phyloP scores from a whole-genome alignment of 768 basidiomycete genomes.

The Boletus reticulatus region DNA sequence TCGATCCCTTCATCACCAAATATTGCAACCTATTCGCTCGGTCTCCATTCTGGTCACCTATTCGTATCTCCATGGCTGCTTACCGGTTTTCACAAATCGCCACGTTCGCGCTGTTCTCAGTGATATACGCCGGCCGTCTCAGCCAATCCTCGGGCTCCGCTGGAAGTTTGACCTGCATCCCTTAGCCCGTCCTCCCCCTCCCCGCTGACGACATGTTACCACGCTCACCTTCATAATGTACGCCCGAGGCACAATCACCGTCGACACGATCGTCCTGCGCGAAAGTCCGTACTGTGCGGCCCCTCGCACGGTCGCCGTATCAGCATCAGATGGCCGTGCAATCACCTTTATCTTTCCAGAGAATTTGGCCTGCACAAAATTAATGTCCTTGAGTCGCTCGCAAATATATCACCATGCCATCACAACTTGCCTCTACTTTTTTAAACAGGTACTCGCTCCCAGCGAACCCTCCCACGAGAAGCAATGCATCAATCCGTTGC shows the following conservation, averaged over 20 bases:
- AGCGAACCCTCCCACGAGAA: conserved; percentile 89
- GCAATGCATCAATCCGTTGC: conserved; percentile 75
- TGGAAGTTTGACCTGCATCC: conserved; percentile 73
- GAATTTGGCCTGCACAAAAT: conserved; percentile 58
- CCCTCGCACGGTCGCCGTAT: conserved; percentile 85
- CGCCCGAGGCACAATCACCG: conserved; percentile 75
- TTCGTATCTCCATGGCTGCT: conserved; percentile 9
- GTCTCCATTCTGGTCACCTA: conserved; percentile 12
- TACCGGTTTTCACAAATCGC: conserved; percentile 84
- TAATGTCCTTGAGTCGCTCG: conserved; percentile 6
- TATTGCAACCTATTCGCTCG: conserved; percentile 67
- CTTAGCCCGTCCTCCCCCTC: conserved; percentile 1
- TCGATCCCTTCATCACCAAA: conserved; percentile 83
- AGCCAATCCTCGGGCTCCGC: conserved; percentile 83
- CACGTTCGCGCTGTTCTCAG: conserved; percentile 70
- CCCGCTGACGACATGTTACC: background rate
- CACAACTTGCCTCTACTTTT: conserved; percentile 61
- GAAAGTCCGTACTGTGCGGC: conserved; percentile 88
- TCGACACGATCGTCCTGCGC: conserved; percentile 71
- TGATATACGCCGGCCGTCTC: conserved; percentile 85
- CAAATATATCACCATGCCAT: background rate
- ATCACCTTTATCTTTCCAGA: conserved; percentile 66
- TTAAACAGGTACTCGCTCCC: conserved; percentile 83
- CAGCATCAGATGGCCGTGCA: conserved; percentile 80
- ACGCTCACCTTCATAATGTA: conserved; percentile 79